phyloP scores from a whole-genome alignment of 768 basidiomycete species.

The Termitomyces heimii region DNA sequence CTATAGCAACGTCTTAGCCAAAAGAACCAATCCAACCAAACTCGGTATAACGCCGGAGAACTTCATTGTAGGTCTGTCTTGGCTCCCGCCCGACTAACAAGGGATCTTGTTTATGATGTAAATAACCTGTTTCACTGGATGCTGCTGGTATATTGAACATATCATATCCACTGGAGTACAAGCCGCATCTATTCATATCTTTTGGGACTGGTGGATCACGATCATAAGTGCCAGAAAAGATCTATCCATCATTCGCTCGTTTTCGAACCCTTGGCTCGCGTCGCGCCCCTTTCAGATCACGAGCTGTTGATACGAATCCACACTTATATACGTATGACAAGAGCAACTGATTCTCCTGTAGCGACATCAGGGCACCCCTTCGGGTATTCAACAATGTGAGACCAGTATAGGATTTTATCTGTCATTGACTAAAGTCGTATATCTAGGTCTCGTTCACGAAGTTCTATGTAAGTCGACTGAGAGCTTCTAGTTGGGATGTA shows the following conservation, averaged over 20 bases:
- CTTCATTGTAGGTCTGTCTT: background rate
- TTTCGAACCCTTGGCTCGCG: conserved; percentile 6
- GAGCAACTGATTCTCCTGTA: conserved; percentile 2
- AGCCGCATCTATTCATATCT: conserved; percentile 14
- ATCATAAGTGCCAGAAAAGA: conserved; percentile 14
- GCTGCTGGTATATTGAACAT: conserved; percentile 7
- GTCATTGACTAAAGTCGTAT: background rate
- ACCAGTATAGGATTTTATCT: background rate
- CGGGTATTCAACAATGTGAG: conserved; percentile 11
- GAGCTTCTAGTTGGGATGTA: background rate
- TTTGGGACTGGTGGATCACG: conserved; percentile 10
- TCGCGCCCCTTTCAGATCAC: conserved; percentile 12
- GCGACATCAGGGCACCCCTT: conserved; percentile 10
- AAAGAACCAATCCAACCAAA: background rate
- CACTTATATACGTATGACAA: conserved; percentile 12
- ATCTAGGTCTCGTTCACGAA: conserved; percentile 12
- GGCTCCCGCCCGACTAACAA: conserved; percentile 12
- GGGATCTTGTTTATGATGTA: conserved; percentile 14
- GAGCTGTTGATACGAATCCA: conserved; percentile 12
- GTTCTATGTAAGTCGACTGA: conserved; percentile 8
- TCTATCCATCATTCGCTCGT: conserved; percentile 18
- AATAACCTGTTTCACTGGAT: conserved; percentile 11
- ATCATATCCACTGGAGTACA: conserved; percentile 9
- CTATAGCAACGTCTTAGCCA: background rate
- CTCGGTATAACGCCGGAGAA: background rate